Evolutionary conservation across 2,329 filamentous ascomycete species (phyloP).

Genomic region (Bipolaris sorokiniana): DNA sequence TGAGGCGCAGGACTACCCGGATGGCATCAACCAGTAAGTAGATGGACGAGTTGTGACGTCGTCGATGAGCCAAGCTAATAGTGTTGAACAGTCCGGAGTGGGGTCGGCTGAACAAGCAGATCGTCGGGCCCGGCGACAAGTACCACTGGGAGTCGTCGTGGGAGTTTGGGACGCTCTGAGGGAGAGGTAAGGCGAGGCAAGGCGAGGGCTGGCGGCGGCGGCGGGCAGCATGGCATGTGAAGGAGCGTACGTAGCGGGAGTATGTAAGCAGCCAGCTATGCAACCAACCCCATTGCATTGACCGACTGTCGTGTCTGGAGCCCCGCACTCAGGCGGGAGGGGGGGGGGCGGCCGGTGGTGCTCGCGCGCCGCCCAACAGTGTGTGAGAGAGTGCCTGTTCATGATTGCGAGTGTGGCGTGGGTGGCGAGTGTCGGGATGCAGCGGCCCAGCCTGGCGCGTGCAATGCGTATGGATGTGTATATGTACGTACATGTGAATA

Average conservation of each 20-base stretch:
- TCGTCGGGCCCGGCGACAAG: conserved; percentile 40
- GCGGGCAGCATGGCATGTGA: background rate
- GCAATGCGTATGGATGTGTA: too few species aligned
- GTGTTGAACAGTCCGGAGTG: conserved; percentile 39
- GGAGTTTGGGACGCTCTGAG: conserved; percentile 39
- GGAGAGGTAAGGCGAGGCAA: background rate
- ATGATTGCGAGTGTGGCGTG: background rate
- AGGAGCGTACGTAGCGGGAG: background rate
- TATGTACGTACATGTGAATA: background rate
- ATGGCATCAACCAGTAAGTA: conserved; percentile 46
- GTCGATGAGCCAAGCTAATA: conserved; percentile 22
- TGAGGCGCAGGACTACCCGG: conserved; percentile 44
- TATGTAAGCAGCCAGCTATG: conserved; percentile 13
- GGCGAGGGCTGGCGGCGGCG: background rate
- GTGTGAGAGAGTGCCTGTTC: background rate
- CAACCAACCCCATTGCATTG: conserved; percentile 9
- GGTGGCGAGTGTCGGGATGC: background rate
- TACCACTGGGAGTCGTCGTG: conserved; percentile 45
- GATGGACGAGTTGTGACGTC: background rate
- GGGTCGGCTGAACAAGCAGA: conserved; percentile 40
- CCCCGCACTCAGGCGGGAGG: conserved; percentile 23
- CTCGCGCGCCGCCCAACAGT: conserved; percentile 9
- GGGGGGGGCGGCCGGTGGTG: conserved; percentile 9
- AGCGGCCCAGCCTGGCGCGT: background rate
- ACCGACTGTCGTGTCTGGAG: conserved; percentile 15